Evolutionary conservation across 1,284 basidiomycete genomes (phyloP), one percentile per base, ranked within the genome.

Genomic region (Stygiomarasmius scandens): DNA sequence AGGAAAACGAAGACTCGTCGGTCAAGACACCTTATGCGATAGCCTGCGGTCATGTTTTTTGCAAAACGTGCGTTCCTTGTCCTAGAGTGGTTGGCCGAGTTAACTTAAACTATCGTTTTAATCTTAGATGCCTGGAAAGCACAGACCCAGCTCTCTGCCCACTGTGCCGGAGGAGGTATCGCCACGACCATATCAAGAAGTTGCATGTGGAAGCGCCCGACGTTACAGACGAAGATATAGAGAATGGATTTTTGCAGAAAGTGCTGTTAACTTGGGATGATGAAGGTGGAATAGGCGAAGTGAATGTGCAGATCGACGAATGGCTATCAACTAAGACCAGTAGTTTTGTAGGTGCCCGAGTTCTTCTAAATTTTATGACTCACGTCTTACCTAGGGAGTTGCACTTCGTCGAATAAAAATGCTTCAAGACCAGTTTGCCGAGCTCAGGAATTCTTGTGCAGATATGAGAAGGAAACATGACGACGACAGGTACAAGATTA

Each of bases 31-130:
- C 86, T n/a, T 80, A 87, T 67, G 84, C 80, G 14, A 87, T 89
- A 60, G 78, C 83, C 27, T 89, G 86, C 64, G 87, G 87, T n/a
- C 86, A 89, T 70, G 78, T 86, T 43, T 89, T 89, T 73, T 89
- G 86, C 66, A 73, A 74, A 66, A 72, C 74, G 85, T 88, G 68
- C 62, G 84, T 77, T 19, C 32, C 27, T 6, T 12, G n/a, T n/a
- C n/a, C n/a, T n/a, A n/a, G n/a, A n/a, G n/a, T n/a, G n/a, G n/a
- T n/a, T n/a, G n/a, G n/a, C n/a, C n/a, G n/a, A n/a, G n/a, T n/a
- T n/a, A n/a, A n/a, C n/a, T n/a, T n/a, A n/a, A n/a, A n/a, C 19
- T 32, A 6, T 49, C n/a, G 12, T 19, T 29, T 32, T 14, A 1
- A n/a, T 49, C 19, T 16, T 27, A 25, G 27, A 25, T 57, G 55